Base-by-base conservation (phyloP, 371 early-diverging fungal genomes). In the Mortierella polycephala region DNA sequence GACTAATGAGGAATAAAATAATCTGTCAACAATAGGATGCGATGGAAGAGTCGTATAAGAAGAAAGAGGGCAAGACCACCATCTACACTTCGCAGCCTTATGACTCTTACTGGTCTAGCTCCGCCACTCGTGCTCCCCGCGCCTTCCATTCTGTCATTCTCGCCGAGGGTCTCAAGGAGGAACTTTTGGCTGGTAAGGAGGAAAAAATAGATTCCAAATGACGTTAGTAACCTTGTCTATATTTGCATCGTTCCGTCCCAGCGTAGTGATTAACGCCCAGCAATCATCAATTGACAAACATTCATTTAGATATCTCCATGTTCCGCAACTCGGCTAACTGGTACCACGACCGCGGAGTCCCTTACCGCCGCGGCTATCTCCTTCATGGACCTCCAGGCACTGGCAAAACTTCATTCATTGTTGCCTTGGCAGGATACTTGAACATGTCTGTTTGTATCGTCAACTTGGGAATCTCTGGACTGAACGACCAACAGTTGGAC, bases 331-430 rank as follows among this genome's bases (percentile, higher is more conserved):
- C 80, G 0, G 44, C 80, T 23, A 59, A 69, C 11, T 79, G 80
- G 80, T 79, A 79, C 57, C 80, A 73, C 58, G 80, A 79, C 12
- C 80, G 80, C 62, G 93, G 93, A 16, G 82, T 91, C 41, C 90
- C 93, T 40, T 91, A 89, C 76, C 82, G 88, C 14, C 86, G 92
- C 18, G 94, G 94, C 13, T 92, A 93, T 75, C 85, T 96, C 10
- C 83, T 96, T 13, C 86, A 91, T 74, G 95, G 95, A 16, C 83
- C 82, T 40, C 95, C 95, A 0, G 95, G 96, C 18, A 94, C 95
- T 1, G 96, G 96, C 58, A 96, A 95, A 79, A 94, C 95, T 10
- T 87, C 90, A 7, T 90, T 96, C 23, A 88, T 94, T 50, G 88
- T 92, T 67, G 95, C 95, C 40, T 88, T 96, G 55, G 90, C 93